Base-by-base conservation (phyloP, 306 rosid genomes). In the Calophaca sinica region DNA sequence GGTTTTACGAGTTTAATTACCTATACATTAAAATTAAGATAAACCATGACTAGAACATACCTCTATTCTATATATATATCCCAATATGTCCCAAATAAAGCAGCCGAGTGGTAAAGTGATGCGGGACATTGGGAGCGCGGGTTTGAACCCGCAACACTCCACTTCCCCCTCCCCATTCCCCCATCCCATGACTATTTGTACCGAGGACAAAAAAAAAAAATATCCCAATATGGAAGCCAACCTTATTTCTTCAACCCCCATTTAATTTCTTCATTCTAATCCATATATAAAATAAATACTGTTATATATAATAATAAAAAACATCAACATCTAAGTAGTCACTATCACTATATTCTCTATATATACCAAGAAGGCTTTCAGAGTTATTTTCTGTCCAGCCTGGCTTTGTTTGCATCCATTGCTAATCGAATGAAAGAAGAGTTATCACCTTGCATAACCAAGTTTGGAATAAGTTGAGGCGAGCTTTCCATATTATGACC, bases 371-470 rank as follows among this genome's bases (percentile, higher is more conserved):
- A 62, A 82, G 20, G 10, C 60, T 29, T 46, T 31, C 38, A 44
- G 48, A 59, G 68, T 80, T 84, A 81, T 57, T 86, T 84, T 49
- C 87, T 85, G 68, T 83, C 87, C 46, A 83, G 44, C 77, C 87
- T 84, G 65, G 79, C 81, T 69, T 84, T 88, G 93, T 82, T 84
- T 86, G 89, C 83, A 73, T 88, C 94, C 84, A 91, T 48, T 26
- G 92, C 72, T 62, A 83, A 79, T 63, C 86, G 88, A 80, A 88
- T 70, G 51, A 85, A 88, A 53, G 92, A 87, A 70, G 94, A 83
- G 76, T 42, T 81, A 74, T 88, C 98, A 84, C 87, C 96, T 86
- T 90, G 98, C 79, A 88, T 72, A 64, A 84, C 98, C 85, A 86
- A 67, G 78, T 88, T 90, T 1, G 98, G 96, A 73, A 90, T 86